Evolutionary conservation across 2,329 filamentous ascomycete species (phyloP).

Genomic region (Leptographium galeiforme): DNA sequence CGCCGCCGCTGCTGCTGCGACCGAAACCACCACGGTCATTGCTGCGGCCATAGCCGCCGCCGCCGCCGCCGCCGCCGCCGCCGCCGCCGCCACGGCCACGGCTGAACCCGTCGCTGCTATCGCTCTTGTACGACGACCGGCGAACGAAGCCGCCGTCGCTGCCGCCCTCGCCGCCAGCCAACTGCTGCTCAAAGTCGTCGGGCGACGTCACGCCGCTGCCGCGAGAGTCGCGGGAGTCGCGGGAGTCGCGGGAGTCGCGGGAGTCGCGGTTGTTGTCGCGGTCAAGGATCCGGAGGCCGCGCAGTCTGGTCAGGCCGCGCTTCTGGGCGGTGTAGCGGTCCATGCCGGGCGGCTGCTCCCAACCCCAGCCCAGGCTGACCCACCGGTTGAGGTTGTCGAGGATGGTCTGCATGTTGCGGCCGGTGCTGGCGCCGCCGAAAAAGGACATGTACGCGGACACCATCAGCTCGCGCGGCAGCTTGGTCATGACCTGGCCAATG

Average conservation of each 20-base stretch:
- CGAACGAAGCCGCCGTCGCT: background rate
- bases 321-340: constrained; percentile 12
- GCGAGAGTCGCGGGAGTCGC: no score
- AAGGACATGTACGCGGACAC: constrained; percentile 40
- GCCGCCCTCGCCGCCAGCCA: background rate
- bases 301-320: constrained; percentile 6
- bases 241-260: background rate
- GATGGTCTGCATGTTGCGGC: constrained; percentile 22
- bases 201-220: no score
- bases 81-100: background rate
- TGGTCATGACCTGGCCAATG: constrained; percentile 27
- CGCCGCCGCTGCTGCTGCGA: background rate
- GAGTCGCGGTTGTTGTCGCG: background rate
- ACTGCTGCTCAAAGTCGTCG: no score
- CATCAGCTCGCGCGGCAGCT: constrained; percentile 27
- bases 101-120: background rate
- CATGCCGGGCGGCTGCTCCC: constrained; percentile 29
- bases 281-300: constrained; percentile 3
- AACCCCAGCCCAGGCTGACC: constrained; percentile 36
- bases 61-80: background rate
- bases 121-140: background rate
- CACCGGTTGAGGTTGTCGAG: constrained; percentile 42
- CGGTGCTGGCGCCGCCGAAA: constrained; percentile 30
- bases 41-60: no score
- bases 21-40: background rate